Base-by-base conservation (phyloP, 192 early-diverging fungal genomes). In the Neocallimastix lanati region DNA sequence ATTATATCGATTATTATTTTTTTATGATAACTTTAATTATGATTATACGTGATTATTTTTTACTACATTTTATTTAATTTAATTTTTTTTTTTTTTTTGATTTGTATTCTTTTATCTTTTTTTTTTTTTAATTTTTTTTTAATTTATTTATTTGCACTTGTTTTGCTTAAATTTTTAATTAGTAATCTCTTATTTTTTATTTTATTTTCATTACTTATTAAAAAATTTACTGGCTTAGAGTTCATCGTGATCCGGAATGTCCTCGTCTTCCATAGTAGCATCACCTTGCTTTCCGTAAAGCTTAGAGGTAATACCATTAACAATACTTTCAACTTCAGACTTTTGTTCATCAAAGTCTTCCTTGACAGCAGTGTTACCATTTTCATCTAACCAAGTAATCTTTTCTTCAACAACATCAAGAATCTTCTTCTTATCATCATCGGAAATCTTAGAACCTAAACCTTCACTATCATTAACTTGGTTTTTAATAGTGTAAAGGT, bases 311-410 rank as follows among this genome's bases (percentile, higher is more conserved):
- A 99, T 95, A 79, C 96, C 95, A 89, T 96, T 97, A 77, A 98
- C 93, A 79, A 97, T 83, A 29, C 92, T 88, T 88, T 99, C 96
- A 81, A 99, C 85, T 86, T 96, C 95, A 83, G 92, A 89, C 86
- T 94, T 94, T 88, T 95, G 94, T 88, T 97, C 96, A 79, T 98
- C 96, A 87, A 96, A 90, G 86, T 99, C 97, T 85, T 99, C 97
- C 91, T 97, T 97, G 82, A 93, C 90, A 80, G 96, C 95, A 29
- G 92, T 87, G 79, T 84, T 82, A 77, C 87, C 92, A 80, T 95
- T 90, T 78, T 91, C 88, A 82, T 96, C 93, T 80, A 98, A 84
- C 96, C 96, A 99, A 83, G 91, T 90, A 77, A 84, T 84, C 79
- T 85, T 85, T 82, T 92, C 90, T 85, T 93, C 92, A 82, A 99